Percentiles rank a stretch among this genome's conserved stretches.
phyloP scores from a whole-genome alignment of 352 stramenopile species.

The Globisporangium parvum region DNA sequence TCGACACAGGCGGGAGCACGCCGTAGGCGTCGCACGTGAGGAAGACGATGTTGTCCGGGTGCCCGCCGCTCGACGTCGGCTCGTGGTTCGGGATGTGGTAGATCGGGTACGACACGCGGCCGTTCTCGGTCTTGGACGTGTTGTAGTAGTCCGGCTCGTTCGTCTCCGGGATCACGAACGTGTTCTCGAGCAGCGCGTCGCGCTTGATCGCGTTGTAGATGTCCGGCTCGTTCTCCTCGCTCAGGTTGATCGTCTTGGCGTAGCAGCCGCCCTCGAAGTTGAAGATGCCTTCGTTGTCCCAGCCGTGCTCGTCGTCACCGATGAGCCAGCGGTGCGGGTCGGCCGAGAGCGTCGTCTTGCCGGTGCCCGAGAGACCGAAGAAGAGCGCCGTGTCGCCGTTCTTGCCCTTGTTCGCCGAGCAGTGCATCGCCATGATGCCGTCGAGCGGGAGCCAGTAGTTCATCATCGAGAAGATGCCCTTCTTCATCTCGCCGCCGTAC shows the following conservation, averaged over 20 bases:
- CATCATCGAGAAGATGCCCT: conserved; percentile 98
- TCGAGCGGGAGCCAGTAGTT: conserved; percentile 97
- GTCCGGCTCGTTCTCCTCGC: conserved; percentile 94
- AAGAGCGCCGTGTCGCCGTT: conserved; percentile 95
- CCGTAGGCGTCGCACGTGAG: conserved; percentile 98
- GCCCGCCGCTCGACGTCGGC: conserved; percentile 79
- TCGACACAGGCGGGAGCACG: conserved; percentile 95
- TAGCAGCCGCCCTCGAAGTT: conserved; percentile 99
- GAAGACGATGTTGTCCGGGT: conserved; percentile 97
- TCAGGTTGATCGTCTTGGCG: conserved; percentile 98
- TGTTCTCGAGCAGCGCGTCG: conserved; percentile 97
- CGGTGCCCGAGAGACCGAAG: conserved; percentile 92
- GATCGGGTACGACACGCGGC: conserved; percentile 98
- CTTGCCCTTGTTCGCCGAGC: conserved; percentile 96
- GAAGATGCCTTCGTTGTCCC: conserved; percentile 97
- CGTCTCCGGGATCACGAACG: conserved; percentile 70
- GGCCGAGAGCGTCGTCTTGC: conserved; percentile 91
- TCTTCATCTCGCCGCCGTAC: conserved; percentile 99
- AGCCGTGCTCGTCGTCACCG: conserved; percentile 93
- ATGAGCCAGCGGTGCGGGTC: conserved; percentile 84
- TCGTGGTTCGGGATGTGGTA: conserved; percentile 97
- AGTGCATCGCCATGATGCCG: conserved; percentile 97
- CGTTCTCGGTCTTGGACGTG: conserved; percentile 96
- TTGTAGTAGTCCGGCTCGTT: conserved; percentile 94
- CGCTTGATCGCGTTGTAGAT: conserved; percentile 97